These are phyloP conservation scores for Heliamphora exappendiculata DNA, from an alignment of 148 eudicot species.

Conservation along the genomic window DNA sequence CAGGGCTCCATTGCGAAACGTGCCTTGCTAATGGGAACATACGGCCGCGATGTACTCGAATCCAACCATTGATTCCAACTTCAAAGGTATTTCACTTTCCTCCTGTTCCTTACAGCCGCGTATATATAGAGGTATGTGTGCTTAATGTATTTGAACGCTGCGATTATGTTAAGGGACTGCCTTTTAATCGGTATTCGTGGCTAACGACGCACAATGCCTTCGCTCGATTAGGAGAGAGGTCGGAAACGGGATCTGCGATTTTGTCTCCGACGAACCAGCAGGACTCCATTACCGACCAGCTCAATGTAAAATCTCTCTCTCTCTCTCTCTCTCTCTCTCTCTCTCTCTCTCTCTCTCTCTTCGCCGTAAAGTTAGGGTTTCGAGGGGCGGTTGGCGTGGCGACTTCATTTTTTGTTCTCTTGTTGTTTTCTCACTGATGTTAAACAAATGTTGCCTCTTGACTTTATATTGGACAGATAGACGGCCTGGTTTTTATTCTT, in stretches of 20 bases:
- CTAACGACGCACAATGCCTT: constrained; percentile 87
- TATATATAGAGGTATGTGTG: neutral
- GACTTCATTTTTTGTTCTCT: neutral
- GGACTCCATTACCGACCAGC: constrained; percentile 78
- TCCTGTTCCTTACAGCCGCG: neutral
- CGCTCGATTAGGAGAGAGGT: constrained; percentile 59
- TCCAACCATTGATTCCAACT: constrained; percentile 60
- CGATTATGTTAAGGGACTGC: constrained; percentile 62
- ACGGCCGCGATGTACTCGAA: constrained; percentile 78
- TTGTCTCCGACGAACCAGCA: constrained; percentile 79
- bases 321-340: neutral
- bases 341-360: neutral
- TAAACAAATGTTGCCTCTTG: neutral
- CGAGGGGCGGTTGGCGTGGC: neutral
- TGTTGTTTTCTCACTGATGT: neutral
- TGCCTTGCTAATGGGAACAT: constrained; percentile 58
- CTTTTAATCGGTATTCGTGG: constrained; percentile 85
- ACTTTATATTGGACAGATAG: neutral
- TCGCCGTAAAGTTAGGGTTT: neutral
- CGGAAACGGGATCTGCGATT: constrained; percentile 58
- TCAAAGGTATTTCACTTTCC: constrained; percentile 33
- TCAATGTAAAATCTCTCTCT: constrained; percentile 64
- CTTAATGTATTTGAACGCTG: constrained; percentile 10
- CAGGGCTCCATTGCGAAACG: constrained; percentile 82
- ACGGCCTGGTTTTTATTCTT: too few species aligned